These are phyloP conservation scores for Debaryomyces sp. DNA, from an alignment of 1,139 yeast species.

Conservation along the genomic window DNA sequence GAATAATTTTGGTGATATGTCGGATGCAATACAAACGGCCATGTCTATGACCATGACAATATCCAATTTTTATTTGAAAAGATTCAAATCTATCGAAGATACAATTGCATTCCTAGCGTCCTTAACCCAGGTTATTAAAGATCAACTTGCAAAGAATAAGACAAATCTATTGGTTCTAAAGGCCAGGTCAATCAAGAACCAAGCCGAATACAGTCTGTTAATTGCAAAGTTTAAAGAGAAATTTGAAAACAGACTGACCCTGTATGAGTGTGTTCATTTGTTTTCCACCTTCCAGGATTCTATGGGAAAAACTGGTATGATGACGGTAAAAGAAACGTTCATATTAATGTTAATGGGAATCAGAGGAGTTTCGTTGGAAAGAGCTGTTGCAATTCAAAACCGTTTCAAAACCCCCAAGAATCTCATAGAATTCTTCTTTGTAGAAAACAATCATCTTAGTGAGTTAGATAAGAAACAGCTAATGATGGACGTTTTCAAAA, in stretches of 20 bases:
- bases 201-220: constrained; percentile 50
- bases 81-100: constrained; percentile 74
- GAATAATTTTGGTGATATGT: constrained; percentile 43
- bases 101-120: constrained; percentile 66
- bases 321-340: constrained; percentile 77
- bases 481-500: constrained; percentile 46
- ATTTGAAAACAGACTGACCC: constrained; percentile 32
- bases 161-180: constrained; percentile 48
- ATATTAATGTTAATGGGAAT: constrained; percentile 76
- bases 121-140: constrained; percentile 54
- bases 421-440: constrained; percentile 42
- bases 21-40: constrained; percentile 74
- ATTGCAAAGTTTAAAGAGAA: constrained; percentile 45
- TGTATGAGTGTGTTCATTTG: constrained; percentile 60
- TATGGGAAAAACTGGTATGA: constrained; percentile 69
- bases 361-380: constrained; percentile 81
- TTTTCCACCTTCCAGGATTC: constrained; percentile 68
- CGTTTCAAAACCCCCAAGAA: constrained; percentile 64
- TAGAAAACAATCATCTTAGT: constrained; percentile 16
- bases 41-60: constrained; percentile 71
- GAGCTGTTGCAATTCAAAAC: constrained; percentile 76
- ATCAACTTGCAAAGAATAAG: constrained; percentile 31
- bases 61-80: constrained; percentile 66
- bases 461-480: constrained; percentile 41
- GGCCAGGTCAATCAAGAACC: constrained; percentile 53